phyloP scores from a whole-genome alignment of 2,329 filamentous ascomycete genomes.

The Penicillium aurantiogriseum region DNA sequence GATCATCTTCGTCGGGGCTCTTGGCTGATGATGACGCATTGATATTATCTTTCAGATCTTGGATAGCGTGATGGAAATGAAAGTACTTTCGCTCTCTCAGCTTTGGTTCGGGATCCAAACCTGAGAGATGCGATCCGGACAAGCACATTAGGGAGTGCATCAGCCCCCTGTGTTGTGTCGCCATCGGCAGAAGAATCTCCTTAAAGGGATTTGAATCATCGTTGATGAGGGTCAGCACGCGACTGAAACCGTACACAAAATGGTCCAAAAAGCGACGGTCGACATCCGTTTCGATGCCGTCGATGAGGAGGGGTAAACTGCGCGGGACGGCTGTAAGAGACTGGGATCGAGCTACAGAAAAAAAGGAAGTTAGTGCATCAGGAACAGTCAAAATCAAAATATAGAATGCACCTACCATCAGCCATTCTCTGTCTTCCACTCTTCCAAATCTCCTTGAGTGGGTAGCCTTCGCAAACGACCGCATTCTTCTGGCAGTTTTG shows the following conservation, averaged over 20 bases:
- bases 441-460: constrained; percentile 81
- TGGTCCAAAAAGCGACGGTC: constrained; percentile 81
- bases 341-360: constrained; percentile 31
- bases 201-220: constrained; percentile 83
- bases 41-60: constrained; percentile 43
- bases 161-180: constrained; percentile 72
- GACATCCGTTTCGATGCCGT: constrained; percentile 75
- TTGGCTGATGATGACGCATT: constrained; percentile 27
- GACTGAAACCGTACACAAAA: constrained; percentile 75
- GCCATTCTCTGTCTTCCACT: constrained; percentile 75
- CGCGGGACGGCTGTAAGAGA: constrained; percentile 40
- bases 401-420: constrained; percentile 50
- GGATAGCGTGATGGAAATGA: constrained; percentile 50
- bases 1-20: constrained; percentile 29
- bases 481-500: constrained; percentile 92
- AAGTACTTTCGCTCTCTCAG: constrained; percentile 56
- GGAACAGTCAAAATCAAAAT: not conserved
- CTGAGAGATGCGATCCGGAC: constrained; percentile 71
- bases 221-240: constrained; percentile 76
- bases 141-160: constrained; percentile 90
- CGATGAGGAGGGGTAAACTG: constrained; percentile 63
- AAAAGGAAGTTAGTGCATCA: constrained; percentile 11
- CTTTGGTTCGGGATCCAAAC: constrained; percentile 50
- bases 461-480: constrained; percentile 86
- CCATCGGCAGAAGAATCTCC: constrained; percentile 78